Conservation (phyloP, 2,329 filamentous ascomycete genomes). For the Niveomyces coronatus region DNA sequence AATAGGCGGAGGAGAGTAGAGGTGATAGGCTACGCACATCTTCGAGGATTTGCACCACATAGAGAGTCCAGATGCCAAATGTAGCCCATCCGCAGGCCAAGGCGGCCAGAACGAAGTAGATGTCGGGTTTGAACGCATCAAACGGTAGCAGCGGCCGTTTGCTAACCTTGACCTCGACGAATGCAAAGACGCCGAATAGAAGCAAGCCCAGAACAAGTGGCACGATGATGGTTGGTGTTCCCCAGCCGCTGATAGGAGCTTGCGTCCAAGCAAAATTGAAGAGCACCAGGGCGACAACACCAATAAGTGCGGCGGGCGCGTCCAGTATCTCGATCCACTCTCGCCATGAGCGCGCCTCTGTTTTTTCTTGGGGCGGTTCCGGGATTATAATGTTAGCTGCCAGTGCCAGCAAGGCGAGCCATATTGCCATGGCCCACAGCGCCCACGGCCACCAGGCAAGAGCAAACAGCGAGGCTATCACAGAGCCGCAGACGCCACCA, state of each 20-base stretch:
- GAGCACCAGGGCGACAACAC: slow-evolving; percentile 46
- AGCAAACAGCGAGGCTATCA: slow-evolving; percentile 30
- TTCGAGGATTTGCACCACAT: slow-evolving; percentile 39
- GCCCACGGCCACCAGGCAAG: slow-evolving; percentile 38
- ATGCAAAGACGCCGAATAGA: slow-evolving; percentile 44
- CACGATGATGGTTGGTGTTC: slow-evolving; percentile 42
- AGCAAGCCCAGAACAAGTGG: slow-evolving; percentile 47
- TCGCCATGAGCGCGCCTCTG: slow-evolving; percentile 2
- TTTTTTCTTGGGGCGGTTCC: slow-evolving; percentile 13
- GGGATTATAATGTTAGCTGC: slow-evolving; percentile 27
- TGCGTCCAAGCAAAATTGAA: slow-evolving; percentile 62
- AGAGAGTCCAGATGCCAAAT: slow-evolving; percentile 45
- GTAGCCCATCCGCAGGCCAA: slow-evolving; percentile 43
- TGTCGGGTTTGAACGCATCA: slow-evolving; percentile 30
- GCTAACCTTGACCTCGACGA: slow-evolving; percentile 40
- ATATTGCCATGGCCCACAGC: slow-evolving; percentile 31
- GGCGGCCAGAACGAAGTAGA: slow-evolving; percentile 46
- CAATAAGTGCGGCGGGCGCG: slow-evolving; percentile 29
- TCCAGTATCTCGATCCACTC: slow-evolving; percentile 26
- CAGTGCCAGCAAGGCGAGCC: slow-evolving; percentile 22
- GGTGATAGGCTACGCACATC: slow-evolving; percentile 31
- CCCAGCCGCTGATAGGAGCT: slow-evolving; percentile 49
- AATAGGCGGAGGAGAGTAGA: slow-evolving; percentile 33
- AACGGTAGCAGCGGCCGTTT: slow-evolving; percentile 48
- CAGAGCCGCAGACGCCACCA: slow-evolving; percentile 33